These are phyloP conservation scores for Durusdinium trenchii DNA, from an alignment of 73 alveolate species.

Conservation along the genomic window DNA sequence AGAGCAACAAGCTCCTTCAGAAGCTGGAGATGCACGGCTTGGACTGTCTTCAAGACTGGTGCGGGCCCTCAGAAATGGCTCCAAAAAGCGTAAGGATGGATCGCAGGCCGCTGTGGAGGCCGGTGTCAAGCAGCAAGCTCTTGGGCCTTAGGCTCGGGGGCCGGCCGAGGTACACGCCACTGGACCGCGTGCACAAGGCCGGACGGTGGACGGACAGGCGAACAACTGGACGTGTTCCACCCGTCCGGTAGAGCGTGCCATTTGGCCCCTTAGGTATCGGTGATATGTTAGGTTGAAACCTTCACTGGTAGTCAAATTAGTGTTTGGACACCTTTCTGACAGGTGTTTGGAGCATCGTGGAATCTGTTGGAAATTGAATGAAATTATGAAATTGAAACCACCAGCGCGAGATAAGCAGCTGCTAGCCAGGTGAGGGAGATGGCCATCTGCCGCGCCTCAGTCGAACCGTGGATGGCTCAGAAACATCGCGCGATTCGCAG, in stretches of 20 bases:
- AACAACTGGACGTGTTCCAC: too few species aligned
- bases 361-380: too few species aligned
- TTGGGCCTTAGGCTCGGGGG: background rate
- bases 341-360: too few species aligned
- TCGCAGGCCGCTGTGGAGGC: background rate
- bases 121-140: background rate
- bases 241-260: too few species aligned
- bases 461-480: background rate
- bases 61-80: background rate
- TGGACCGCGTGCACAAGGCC: conserved; percentile 19
- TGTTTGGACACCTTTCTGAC: too few species aligned
- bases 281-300: too few species aligned
- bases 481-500: too few species aligned
- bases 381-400: too few species aligned
- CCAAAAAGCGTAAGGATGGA: background rate
- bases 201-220: background rate
- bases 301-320: too few species aligned
- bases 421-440: background rate
- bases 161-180: conserved; percentile 17
- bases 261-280: too few species aligned
- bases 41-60: conserved; percentile 28
- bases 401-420: too few species aligned
- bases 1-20: conserved; percentile 19
- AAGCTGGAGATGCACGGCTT: conserved; percentile 41
- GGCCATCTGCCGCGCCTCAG: background rate